A percentile compares a stretch with the other conserved stretches of the same genome.
Evolutionary conservation across 2,329 filamentous ascomycete genomes (phyloP).

Genomic region (Blastomyces parvus): DNA sequence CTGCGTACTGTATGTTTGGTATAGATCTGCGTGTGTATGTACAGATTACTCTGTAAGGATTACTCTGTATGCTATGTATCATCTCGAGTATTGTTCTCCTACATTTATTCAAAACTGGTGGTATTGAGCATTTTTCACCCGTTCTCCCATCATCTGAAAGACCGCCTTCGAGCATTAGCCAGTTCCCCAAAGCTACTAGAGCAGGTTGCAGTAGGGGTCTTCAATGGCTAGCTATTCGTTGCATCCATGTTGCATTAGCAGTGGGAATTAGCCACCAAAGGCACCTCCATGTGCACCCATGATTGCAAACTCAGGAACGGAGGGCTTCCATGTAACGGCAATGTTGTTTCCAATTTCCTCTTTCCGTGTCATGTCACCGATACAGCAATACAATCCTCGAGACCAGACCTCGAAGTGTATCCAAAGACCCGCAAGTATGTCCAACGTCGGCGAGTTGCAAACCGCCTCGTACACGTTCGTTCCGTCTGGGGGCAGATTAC

Average conservation of each 20-base stretch:
- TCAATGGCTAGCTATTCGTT: background rate
- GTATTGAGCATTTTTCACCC: background rate
- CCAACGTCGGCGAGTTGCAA: background rate
- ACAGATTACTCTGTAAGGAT: background rate
- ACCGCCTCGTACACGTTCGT: no score
- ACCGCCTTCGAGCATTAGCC: background rate
- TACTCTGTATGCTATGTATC: background rate
- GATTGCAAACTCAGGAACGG: background rate
- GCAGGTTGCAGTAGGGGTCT: no score
- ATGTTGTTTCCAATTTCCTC: background rate
- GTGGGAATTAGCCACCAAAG: background rate
- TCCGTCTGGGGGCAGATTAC: background rate
- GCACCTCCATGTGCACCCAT: background rate
- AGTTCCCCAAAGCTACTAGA: background rate
- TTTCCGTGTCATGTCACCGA: background rate
- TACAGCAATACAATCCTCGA: background rate
- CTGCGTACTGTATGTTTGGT: conserved; percentile 1
- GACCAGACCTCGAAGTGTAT: background rate
- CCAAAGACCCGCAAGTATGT: background rate
- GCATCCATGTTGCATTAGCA: background rate
- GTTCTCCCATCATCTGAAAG: background rate
- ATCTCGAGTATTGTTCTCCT: background rate
- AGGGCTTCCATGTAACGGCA: background rate
- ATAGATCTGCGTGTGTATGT: background rate
- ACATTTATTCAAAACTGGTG: background rate